Evolutionary conservation across 208 protist genomes (phyloP).

Genomic region (Tritrichomonas foetus): DNA sequence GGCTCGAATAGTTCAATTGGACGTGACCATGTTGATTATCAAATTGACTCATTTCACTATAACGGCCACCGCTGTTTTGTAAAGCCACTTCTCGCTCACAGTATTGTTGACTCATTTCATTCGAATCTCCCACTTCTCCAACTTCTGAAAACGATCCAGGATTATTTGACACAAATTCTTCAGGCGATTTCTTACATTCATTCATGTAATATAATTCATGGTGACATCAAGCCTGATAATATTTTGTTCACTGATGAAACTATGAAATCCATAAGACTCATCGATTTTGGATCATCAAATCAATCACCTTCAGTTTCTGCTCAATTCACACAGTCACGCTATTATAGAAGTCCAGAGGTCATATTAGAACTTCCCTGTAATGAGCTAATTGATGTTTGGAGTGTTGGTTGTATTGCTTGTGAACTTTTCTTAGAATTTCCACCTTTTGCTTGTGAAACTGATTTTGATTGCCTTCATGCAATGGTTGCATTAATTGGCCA

Average conservation of each 20-base stretch:
- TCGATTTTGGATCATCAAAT: background rate
- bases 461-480: slow-evolving; percentile 56
- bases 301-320: background rate
- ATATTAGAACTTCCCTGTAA: background rate
- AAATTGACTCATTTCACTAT: too few relatives aligned
- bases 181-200: slow-evolving; percentile 89
- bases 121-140: too few relatives aligned
- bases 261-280: background rate
- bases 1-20: too few relatives aligned
- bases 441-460: background rate
- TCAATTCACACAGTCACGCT: background rate
- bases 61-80: too few relatives aligned
- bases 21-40: too few relatives aligned
- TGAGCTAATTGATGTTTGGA: background rate
- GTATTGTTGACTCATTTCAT: too few relatives aligned
- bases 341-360: background rate
- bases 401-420: background rate
- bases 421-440: background rate
- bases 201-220: slow-evolving; percentile 75
- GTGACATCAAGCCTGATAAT: slow-evolving; percentile 54
- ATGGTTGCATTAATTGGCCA: slow-evolving; percentile 43
- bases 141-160: too few relatives aligned
- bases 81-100: too few relatives aligned
- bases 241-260: slow-evolving; percentile 44
- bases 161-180: too few relatives aligned